Evolutionary conservation across 2,329 filamentous ascomycete species (phyloP).

Genomic region (Hypoxylon sp.): DNA sequence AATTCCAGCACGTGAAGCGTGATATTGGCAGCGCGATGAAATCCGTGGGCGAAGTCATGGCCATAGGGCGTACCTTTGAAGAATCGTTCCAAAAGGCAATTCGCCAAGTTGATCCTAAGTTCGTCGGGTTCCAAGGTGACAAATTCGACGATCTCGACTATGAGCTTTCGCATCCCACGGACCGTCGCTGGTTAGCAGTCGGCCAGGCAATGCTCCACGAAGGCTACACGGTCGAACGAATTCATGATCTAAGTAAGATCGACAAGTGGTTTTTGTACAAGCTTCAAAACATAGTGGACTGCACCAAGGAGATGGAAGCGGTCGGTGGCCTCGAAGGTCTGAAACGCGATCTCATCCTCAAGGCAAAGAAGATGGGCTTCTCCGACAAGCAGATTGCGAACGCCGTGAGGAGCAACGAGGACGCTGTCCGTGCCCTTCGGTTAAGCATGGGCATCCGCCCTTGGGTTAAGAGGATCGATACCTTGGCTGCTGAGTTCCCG

Average conservation of each 20-base stretch:
- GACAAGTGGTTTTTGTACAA: constrained; percentile 99
- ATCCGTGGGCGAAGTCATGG: constrained; percentile 99
- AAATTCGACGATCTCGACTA: constrained; percentile 93
- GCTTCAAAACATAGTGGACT: constrained; percentile 95
- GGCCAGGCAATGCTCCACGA: constrained; percentile 98
- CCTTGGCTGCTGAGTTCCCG: constrained; percentile 94
- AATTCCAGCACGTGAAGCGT: constrained; percentile 98
- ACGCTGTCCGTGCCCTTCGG: constrained; percentile 85
- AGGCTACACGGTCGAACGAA: constrained; percentile 88
- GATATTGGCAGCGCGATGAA: constrained; percentile 99
- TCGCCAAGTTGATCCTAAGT: constrained; percentile 92
- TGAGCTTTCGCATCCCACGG: constrained; percentile 89
- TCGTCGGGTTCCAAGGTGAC: constrained; percentile 92
- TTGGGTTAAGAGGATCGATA: constrained; percentile 99
- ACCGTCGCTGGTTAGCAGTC: constrained; percentile 96
- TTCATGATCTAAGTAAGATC: constrained; percentile 96
- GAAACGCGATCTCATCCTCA: constrained; percentile 86
- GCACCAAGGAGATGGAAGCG: constrained; percentile 83
- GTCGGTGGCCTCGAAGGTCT: constrained; percentile 83
- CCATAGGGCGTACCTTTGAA: constrained; percentile 97
- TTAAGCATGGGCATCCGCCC: constrained; percentile 88
- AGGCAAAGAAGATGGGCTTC: constrained; percentile 98
- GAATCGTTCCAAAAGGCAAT: constrained; percentile 99
- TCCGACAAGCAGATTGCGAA: constrained; percentile 93
- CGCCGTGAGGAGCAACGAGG: constrained; percentile 85